Evolutionary conservation across 495 filamentous ascomycete genomes (phyloP).

Genomic region (Penicillium diatomitis): DNA sequence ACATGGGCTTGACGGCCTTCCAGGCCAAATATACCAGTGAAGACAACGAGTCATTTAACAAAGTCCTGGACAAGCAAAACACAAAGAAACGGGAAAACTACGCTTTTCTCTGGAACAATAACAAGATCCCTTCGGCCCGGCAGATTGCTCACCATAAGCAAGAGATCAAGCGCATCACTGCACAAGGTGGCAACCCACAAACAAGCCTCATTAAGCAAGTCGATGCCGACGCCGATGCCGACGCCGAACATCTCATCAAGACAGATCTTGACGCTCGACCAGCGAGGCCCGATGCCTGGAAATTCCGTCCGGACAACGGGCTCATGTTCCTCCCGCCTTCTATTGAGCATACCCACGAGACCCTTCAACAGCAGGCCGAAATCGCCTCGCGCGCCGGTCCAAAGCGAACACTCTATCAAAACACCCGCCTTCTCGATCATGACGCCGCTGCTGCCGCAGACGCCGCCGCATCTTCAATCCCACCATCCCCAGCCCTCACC

Average conservation of each 20-base stretch:
- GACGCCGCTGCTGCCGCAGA: conserved; percentile 22
- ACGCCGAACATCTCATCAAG: conserved; percentile 32
- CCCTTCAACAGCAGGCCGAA: conserved; percentile 57
- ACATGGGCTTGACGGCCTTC: conserved; percentile 73
- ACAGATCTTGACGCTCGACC: conserved; percentile 58
- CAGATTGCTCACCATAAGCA: conserved; percentile 72
- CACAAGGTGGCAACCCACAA: conserved; percentile 35
- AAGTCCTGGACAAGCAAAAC: conserved; percentile 86
- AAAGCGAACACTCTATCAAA: conserved; percentile 70
- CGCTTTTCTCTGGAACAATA: conserved; percentile 78
- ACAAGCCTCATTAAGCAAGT: conserved; percentile 21
- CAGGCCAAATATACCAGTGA: conserved; percentile 92
- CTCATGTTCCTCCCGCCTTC: conserved; percentile 76
- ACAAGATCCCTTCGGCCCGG: conserved; percentile 80
- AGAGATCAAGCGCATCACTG: conserved; percentile 51
- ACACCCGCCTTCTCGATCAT: conserved; percentile 57
- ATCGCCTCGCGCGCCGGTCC: conserved; percentile 63
- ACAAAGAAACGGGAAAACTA: conserved; percentile 70
- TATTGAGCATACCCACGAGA: conserved; percentile 59
- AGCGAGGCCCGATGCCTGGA: conserved; percentile 72
- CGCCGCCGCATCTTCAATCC: conserved; percentile 27
- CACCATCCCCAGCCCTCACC: conserved; percentile 73
- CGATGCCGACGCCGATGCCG: conserved; percentile 15
- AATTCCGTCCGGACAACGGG: conserved; percentile 61
- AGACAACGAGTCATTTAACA: conserved; percentile 94